Evolutionary conservation across 2,329 filamentous ascomycete species (phyloP).

Genomic region (Xylariales sp.): DNA sequence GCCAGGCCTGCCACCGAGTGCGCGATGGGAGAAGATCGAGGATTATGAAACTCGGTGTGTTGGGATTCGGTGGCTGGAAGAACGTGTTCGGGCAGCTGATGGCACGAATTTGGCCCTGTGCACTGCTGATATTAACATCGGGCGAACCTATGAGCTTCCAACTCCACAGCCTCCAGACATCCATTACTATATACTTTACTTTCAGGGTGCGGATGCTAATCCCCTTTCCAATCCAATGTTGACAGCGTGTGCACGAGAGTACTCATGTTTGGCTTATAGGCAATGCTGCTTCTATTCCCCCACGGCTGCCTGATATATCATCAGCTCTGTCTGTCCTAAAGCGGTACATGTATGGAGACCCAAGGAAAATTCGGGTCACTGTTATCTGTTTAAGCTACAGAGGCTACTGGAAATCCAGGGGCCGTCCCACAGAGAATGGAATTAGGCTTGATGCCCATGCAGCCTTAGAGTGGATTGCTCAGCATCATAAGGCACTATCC

Average conservation of each 20-base stretch:
- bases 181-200: conserved; percentile 52
- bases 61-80: conserved; percentile 64
- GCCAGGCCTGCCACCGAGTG: conserved; percentile 68
- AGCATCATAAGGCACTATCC: conserved; percentile 28
- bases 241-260: conserved; percentile 15
- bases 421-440: conserved; percentile 64
- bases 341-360: conserved; percentile 27
- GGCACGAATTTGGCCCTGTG: conserved; percentile 61
- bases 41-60: conserved; percentile 58
- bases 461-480: conserved; percentile 56
- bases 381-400: conserved; percentile 59
- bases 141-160: conserved; percentile 8
- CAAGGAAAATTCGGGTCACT: conserved; percentile 31
- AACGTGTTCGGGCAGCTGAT: conserved; percentile 56
- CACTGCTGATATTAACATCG: conserved; percentile 39
- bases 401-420: conserved; percentile 74
- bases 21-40: conserved; percentile 61
- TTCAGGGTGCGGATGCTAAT: conserved; percentile 35
- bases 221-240: conserved; percentile 1
- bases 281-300: conserved; percentile 55
- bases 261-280: conserved; percentile 30
- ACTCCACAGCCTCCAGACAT: conserved; percentile 13
- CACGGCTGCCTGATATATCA: conserved; percentile 52
- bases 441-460: conserved; percentile 66
- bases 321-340: conserved; percentile 43